Evolutionary conservation across 768 basidiomycete species (phyloP), one percentile per base, ranked within the genome.

Genomic region (Sutorius australiensis): DNA sequence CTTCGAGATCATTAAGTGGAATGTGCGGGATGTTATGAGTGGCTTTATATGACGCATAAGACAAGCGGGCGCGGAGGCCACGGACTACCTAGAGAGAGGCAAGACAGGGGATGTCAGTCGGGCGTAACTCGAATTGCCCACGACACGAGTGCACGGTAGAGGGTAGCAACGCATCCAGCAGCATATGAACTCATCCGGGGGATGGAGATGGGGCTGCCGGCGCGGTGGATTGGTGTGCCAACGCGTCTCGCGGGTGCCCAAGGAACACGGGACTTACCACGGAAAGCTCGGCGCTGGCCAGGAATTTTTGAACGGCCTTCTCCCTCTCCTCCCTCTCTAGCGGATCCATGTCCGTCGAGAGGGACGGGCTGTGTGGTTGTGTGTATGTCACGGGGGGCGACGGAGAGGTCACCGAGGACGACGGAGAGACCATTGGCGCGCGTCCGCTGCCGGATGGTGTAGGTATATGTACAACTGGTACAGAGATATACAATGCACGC

Each of bases 11-110:
- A 62, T 79, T 78, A 45, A 91, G 72, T 41, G 84, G 76, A 46
- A 83, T 73, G 50, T 83, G 80, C 10, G 84, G 74, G 50, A 88
- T 71, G 67, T 89, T 87, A 68, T 89, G 80, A 13, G 78, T 77
- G 5, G 90, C 88, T 72, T 92, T 92, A 78, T 87, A 91, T 2
- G 86, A 85, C 21, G 90, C 90, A 70, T 90, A 89, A 0, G 87
- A 80, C 47, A 93, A 80, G 59, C 89, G 85, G 61, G 89, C 79
- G 56, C 91, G 83, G 51, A 93, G 78, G 49, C 80, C 84, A 66
- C 87, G 87, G 64, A 89, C 88, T 31, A 92, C 82, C 90, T 92
- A 74, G 53, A 55, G 46, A 51, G 55, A 36, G 64, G 64, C 63
- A 61, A 65, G 56, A 64, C 63, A 72, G 58, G 62, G 68, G 59